These are phyloP conservation scores for Camellia lanceoleosa DNA, from an alignment of 148 eudicot genomes.

Conservation along the genomic window DNA sequence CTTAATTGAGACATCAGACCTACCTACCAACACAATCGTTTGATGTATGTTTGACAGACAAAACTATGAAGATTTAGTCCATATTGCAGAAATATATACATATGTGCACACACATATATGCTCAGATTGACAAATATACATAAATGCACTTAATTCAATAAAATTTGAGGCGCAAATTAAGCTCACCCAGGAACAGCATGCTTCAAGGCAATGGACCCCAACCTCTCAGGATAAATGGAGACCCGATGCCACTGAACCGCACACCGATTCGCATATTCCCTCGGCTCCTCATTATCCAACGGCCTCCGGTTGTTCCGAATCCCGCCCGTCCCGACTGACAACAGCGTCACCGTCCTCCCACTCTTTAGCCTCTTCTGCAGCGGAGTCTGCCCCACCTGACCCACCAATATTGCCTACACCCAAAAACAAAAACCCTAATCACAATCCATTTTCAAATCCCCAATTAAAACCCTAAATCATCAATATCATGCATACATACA, in stretches of 20 bases:
- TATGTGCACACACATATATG: background rate
- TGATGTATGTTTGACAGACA: too few species aligned
- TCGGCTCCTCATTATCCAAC: constrained; percentile 71
- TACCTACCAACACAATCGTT: too few species aligned
- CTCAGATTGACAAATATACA: background rate
- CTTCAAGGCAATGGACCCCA: constrained; percentile 57
- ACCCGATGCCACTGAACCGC: constrained; percentile 95
- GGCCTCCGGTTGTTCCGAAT: constrained; percentile 82
- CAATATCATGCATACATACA: background rate
- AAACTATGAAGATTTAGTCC: too few species aligned
- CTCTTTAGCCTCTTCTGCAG: constrained; percentile 67
- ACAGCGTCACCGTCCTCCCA: constrained; percentile 59
- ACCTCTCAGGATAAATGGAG: constrained; percentile 55
- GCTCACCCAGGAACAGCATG: constrained; percentile 70
- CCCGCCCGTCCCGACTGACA: constrained; percentile 84
- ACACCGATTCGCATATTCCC: constrained; percentile 82
- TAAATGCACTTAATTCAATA: background rate
- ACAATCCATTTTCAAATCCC: background rate
- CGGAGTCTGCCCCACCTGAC: constrained; percentile 79
- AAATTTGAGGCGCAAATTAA: background rate
- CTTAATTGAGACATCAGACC: too few species aligned
- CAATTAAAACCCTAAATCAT: background rate
- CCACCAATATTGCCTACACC: constrained; percentile 71
- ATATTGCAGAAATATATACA: background rate
- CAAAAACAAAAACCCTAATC: background rate